Conservation (phyloP, 2,329 filamentous ascomycete species). For the Coniochaeta sp. region DNA sequence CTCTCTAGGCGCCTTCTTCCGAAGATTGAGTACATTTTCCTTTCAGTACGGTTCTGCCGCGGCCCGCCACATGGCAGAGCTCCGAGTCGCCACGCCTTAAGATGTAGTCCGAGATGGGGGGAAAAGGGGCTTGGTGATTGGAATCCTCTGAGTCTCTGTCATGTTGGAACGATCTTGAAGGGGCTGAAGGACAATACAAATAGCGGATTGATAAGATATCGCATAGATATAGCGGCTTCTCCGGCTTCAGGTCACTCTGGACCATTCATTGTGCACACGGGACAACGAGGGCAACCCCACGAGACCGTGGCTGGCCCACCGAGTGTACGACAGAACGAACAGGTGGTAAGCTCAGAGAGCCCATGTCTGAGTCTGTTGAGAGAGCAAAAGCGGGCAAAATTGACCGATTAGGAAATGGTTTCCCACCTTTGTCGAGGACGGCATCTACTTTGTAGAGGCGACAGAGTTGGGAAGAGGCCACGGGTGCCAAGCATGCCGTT, state of each 20-base stretch:
- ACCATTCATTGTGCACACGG: not conserved
- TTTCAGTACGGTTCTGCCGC: no score
- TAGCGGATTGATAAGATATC: not conserved
- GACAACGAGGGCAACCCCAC: not conserved
- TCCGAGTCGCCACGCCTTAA: no score
- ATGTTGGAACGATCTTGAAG: no score
- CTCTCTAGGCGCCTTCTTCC: no score
- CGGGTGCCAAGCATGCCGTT: not conserved
- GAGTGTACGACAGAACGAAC: not conserved
- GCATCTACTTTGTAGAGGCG: not conserved
- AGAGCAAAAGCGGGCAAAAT: not conserved
- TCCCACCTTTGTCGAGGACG: not conserved
- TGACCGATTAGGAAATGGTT: not conserved
- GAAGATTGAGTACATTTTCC: no score
- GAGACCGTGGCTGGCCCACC: not conserved
- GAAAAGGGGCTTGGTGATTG: no score
- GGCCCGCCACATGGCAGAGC: no score
- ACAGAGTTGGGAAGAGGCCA: not conserved
- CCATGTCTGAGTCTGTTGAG: not conserved
- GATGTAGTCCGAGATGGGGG: no score
- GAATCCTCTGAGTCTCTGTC: no score
- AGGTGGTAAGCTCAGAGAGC: not conserved
- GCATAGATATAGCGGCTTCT: not conserved
- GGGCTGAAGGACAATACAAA: not conserved
- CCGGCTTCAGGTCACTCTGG: not conserved